Evolutionary conservation across 1,284 basidiomycete species (phyloP), one percentile per base, ranked within the genome.

Genomic region (Sporisorium scitamineum): DNA sequence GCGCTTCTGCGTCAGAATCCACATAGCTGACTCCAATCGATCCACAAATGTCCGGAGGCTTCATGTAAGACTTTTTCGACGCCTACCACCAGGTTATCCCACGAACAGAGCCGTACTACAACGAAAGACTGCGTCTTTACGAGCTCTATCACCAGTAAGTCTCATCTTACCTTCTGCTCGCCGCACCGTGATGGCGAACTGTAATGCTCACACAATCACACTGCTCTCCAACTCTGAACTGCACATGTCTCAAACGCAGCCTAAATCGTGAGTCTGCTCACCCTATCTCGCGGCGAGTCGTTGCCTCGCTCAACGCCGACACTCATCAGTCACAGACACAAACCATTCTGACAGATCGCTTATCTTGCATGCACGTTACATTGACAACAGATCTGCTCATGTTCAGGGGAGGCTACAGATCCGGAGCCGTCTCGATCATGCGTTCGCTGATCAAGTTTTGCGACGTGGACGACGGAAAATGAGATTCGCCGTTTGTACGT

Each of bases 101-200:
- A 1, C 51, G 52, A 16, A 58, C 54, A 8, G 58, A 74, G 47
- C 66, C 71, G 13, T 54, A 74, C 29, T 74, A 74, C 48, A 39
- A 69, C 13, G 50, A 74, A 32, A 52, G 71, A 20, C 37, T 69
- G 5, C 57, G 57, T 9, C 66, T 74, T 0, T 74, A 74, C 52
- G 71, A 74, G 55, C 58, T 74, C 24, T 74, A 74, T 10, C 71
- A 74, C 24, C 71, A 74, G 71, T 74, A 45, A 69, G 71, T 65
- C n/a, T 9, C 37, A 20, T 22, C 6, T 22, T 29, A 7, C 9
- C 37, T 31, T n/a, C 53, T 13, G 9, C 52, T 37, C 3, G 24
- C 22, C 37, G 13, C 27, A 31, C 20, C 48, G 11, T 18, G 10
- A 22, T 18, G 48, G 9, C 14, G 24, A 27, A 34, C 11, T 22